Percentiles rank a stretch among this genome's conserved stretches.
phyloP scores from a whole-genome alignment of 176 grass and related monocot species.

The Triticum monococcum region DNA sequence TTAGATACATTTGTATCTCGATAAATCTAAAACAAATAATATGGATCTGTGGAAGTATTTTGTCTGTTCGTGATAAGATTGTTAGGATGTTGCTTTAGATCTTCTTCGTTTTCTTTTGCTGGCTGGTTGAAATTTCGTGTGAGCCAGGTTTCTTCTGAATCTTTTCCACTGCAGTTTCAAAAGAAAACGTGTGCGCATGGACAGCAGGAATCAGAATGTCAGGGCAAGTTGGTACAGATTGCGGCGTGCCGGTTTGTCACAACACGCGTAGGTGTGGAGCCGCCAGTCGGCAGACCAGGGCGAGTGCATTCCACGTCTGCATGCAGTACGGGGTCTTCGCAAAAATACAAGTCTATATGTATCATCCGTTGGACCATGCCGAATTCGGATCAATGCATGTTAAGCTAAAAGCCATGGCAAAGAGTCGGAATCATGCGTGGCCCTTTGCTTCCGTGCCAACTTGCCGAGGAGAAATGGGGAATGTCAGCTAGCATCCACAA shows the following conservation, averaged over 20 bases:
- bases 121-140: no score
- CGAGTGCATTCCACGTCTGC: background rate
- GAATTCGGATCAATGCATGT: background rate
- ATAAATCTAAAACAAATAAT: no score
- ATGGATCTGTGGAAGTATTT: no score
- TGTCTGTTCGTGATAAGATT: no score
- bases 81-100: no score
- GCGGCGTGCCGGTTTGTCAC: no score
- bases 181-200: background rate
- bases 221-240: background rate
- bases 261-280: background rate
- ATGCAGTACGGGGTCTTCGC: background rate
- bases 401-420: constrained; percentile 16
- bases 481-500: background rate
- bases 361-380: background rate
- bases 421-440: background rate
- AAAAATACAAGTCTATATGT: background rate
- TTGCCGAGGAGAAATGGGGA: background rate
- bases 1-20: no score
- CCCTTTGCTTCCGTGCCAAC: background rate
- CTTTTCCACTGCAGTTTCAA: background rate
- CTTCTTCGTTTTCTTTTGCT: no score
- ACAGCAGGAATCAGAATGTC: background rate
- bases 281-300: background rate
- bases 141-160: background rate